Percentiles rank a stretch among this genome's conserved stretches.
Conservation (phyloP, 2,329 filamentous ascomycete species). For the Ceratocystiopsis minuta region DNA sequence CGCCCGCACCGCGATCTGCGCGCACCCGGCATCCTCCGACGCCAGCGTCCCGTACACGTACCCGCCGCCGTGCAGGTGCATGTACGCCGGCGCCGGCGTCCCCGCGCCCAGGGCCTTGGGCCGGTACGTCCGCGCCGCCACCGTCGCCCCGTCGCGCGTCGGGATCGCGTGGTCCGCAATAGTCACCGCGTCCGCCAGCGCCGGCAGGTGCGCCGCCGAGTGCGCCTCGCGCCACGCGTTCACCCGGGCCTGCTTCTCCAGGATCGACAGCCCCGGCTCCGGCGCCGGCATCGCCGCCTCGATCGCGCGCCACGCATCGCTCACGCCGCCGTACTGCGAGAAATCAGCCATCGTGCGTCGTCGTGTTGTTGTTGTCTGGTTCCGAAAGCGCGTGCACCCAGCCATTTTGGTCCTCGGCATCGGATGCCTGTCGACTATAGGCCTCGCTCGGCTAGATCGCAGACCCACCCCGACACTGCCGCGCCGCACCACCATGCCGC, state of each 20-base stretch:
- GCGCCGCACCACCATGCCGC: no score
- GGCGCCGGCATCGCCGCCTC: conserved; percentile 16
- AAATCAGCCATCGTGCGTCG: conserved; percentile 11
- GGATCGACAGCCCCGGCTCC: conserved; percentile 9
- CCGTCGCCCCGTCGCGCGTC: conserved; percentile 7
- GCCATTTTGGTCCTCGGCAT: no score
- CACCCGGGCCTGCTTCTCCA: conserved; percentile 11
- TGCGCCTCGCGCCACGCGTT: conserved; percentile 18
- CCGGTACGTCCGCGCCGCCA: conserved; percentile 14
- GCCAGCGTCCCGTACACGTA: conserved; percentile 35
- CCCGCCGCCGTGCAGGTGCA: conserved; percentile 10
- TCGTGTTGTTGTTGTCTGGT: no score
- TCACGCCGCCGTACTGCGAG: conserved; percentile 22
- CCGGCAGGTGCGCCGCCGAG: conserved; percentile 15
- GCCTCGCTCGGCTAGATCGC: no score
- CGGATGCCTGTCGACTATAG: no score
- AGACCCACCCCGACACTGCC: no score
- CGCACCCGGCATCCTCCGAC: conserved; percentile 34
- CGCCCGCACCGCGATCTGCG: conserved; percentile 26
- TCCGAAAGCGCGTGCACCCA: no score
- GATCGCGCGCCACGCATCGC: conserved; percentile 25
- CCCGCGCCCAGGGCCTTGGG: conserved; percentile 15
- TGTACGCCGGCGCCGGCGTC: conserved; percentile 2
- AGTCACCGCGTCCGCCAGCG: conserved; percentile 12
- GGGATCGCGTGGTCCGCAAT: conserved; percentile 16